A percentile compares a stretch with the other conserved stretches of the same genome.
phyloP scores from a whole-genome alignment of 768 basidiomycete genomes.

The Macrocybe gigantea region DNA sequence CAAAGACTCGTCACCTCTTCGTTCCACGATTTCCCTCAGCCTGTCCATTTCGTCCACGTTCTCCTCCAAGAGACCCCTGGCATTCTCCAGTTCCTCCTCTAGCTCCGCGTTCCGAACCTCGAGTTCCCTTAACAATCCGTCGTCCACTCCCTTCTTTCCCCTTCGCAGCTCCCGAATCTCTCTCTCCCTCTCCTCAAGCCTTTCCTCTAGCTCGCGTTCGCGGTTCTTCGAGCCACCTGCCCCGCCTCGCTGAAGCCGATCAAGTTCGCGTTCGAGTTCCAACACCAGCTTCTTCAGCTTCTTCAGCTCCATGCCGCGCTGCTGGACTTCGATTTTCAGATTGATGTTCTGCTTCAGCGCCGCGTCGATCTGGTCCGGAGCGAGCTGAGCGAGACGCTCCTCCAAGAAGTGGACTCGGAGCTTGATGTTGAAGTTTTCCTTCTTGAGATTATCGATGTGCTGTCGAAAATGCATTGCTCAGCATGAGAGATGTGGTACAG shows the following conservation, averaged over 20 bases:
- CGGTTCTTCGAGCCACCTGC: slow-evolving; percentile 38
- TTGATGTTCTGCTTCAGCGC: slow-evolving; percentile 90
- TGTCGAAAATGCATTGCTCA: slow-evolving; percentile 22
- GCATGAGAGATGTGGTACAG: too few relatives aligned
- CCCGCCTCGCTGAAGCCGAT: slow-evolving; percentile 50
- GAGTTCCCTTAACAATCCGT: slow-evolving; percentile 46
- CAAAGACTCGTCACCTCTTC: slow-evolving; percentile 35
- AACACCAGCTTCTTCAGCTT: slow-evolving; percentile 85
- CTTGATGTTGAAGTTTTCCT: slow-evolving; percentile 96
- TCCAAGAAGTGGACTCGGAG: slow-evolving; percentile 94
- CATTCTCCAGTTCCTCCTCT: slow-evolving; percentile 69
- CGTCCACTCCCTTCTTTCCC: slow-evolving; percentile 38
- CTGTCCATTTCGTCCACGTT: slow-evolving; percentile 80
- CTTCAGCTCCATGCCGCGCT: slow-evolving; percentile 87
- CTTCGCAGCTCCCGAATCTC: slow-evolving; percentile 65
- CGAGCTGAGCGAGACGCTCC: slow-evolving; percentile 83
- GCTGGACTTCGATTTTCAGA: slow-evolving; percentile 88
- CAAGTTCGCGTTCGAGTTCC: slow-evolving; percentile 77
- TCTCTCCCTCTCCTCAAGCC: slow-evolving; percentile 65
- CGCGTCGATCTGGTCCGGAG: slow-evolving; percentile 89
- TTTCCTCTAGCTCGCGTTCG: slow-evolving; percentile 73
- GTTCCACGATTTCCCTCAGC: slow-evolving; percentile 63
- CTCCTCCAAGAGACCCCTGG: slow-evolving; percentile 66
- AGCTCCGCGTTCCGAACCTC: slow-evolving; percentile 62
- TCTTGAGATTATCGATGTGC: slow-evolving; percentile 94